A percentile compares a stretch with the other conserved stretches of the same genome.
Conservation (phyloP, 805 yeast genomes). For the Teunomyces kruisii region DNA sequence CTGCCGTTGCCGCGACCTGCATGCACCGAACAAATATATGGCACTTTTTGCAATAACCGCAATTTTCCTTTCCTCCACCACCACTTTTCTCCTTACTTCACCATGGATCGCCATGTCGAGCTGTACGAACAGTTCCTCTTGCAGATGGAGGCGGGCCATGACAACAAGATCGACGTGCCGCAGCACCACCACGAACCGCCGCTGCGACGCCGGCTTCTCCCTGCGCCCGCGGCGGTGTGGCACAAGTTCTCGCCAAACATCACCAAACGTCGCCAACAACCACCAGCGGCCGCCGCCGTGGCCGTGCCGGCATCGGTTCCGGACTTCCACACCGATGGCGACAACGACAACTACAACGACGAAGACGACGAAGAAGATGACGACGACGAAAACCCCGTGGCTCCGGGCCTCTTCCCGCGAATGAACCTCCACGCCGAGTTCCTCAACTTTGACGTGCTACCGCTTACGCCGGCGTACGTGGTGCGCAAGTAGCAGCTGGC, state of each 20-base stretch:
- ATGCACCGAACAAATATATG: background rate
- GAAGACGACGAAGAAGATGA: conserved; percentile 8
- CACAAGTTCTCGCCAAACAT: too few relatives aligned
- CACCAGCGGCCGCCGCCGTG: too few relatives aligned
- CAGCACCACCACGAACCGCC: conserved; percentile 1
- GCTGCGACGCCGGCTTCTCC: background rate
- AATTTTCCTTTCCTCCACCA: background rate
- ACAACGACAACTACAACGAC: conserved; percentile 11
- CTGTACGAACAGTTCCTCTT: conserved; percentile 27
- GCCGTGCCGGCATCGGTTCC: background rate
- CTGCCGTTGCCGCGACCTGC: background rate
- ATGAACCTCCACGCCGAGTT: conserved; percentile 20
- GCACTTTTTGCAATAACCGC: background rate
- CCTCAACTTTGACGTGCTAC: conserved; percentile 24
- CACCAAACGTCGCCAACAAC: too few relatives aligned
- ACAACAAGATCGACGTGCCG: conserved; percentile 13
- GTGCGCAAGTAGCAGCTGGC: conserved; percentile 5
- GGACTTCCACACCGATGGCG: conserved; percentile 8
- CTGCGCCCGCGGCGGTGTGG: background rate
- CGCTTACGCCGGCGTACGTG: conserved; percentile 29
- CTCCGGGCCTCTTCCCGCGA: conserved; percentile 38
- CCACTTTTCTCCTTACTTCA: background rate
- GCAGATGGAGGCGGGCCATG: conserved; percentile 20
- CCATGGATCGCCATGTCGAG: conserved; percentile 15
- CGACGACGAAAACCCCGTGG: conserved; percentile 25